These are phyloP conservation scores for Rhizopus arrhizus DNA, from an alignment of 371 early-diverging fungal genomes.

Conservation along the genomic window DNA sequence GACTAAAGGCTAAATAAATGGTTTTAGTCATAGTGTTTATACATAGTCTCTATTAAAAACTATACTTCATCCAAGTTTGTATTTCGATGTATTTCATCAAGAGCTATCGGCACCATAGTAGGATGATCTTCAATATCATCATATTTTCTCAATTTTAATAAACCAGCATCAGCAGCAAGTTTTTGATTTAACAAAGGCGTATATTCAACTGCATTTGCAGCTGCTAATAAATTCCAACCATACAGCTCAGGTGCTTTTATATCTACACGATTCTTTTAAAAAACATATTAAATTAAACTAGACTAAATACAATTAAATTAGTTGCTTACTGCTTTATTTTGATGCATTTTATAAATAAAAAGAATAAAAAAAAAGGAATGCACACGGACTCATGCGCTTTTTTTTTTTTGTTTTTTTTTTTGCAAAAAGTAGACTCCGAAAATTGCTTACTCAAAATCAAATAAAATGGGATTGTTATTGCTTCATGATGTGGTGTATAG, in stretches of 20 bases:
- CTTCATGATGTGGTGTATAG: neutral
- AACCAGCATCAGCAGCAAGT: slow-evolving; percentile 33
- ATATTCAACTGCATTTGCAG: slow-evolving; percentile 31
- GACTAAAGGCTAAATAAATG: neutral
- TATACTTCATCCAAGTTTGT: neutral
- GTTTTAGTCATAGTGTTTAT: neutral
- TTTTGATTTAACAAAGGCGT: slow-evolving; percentile 32
- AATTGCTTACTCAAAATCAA: neutral
- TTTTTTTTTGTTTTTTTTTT: too few relatives aligned
- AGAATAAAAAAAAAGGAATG: slow-evolving; percentile 1
- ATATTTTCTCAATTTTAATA: slow-evolving; percentile 24
- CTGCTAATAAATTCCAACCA: slow-evolving; percentile 32
- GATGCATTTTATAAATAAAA: neutral
- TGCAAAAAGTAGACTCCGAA: too few relatives aligned
- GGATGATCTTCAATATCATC: slow-evolving; percentile 28
- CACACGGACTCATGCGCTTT: neutral
- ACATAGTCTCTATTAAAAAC: neutral
- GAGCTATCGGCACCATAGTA: slow-evolving; percentile 35
- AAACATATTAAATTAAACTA: neutral
- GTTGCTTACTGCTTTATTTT: too few relatives aligned
- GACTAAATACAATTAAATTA: neutral
- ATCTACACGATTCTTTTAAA: neutral
- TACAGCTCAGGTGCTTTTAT: slow-evolving; percentile 35
- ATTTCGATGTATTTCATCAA: slow-evolving; percentile 10
- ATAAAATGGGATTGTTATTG: neutral